These are phyloP conservation scores for Cryptosporidium parvum DNA, from an alignment of 169 alveolate species.

Conservation along the genomic window DNA sequence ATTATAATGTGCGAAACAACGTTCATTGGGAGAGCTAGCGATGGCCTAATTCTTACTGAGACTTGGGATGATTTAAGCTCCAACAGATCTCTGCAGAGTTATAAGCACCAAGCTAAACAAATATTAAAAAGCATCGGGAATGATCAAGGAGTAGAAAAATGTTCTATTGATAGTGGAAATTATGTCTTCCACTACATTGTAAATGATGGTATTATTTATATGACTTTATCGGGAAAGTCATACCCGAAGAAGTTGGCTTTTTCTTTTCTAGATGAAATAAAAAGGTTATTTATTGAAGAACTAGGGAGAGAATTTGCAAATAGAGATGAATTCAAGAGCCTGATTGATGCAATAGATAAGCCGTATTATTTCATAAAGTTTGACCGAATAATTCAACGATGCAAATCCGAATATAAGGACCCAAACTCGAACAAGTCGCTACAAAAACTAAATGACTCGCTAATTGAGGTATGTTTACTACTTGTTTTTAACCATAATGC, in stretches of 20 bases:
- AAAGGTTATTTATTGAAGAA: slow-evolving; percentile 84
- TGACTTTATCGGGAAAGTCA: slow-evolving; percentile 83
- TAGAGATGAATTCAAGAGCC: slow-evolving; percentile 81
- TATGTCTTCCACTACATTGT: slow-evolving; percentile 77
- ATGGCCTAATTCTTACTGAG: slow-evolving; percentile 87
- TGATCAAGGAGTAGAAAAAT: slow-evolving; percentile 39
- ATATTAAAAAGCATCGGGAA: slow-evolving; percentile 74
- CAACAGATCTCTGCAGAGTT: slow-evolving; percentile 58
- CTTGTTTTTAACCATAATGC: neutral
- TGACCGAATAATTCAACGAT: slow-evolving; percentile 82
- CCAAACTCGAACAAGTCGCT: slow-evolving; percentile 77
- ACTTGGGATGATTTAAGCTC: slow-evolving; percentile 83
- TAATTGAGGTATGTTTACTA: slow-evolving; percentile 73
- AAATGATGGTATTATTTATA: slow-evolving; percentile 82
- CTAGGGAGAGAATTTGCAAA: slow-evolving; percentile 84
- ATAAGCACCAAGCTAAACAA: slow-evolving; percentile 82
- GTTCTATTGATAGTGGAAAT: slow-evolving; percentile 66
- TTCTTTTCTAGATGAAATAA: slow-evolving; percentile 84
- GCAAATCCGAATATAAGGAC: slow-evolving; percentile 78
- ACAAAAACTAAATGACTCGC: slow-evolving; percentile 76
- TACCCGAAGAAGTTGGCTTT: slow-evolving; percentile 89
- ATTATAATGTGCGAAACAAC: slow-evolving; percentile 81
- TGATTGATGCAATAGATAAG: slow-evolving; percentile 86
- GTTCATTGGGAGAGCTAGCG: slow-evolving; percentile 86
- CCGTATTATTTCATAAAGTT: slow-evolving; percentile 87